A percentile compares a stretch with the other conserved stretches of the same genome.
phyloP scores from a whole-genome alignment of 2,329 filamentous ascomycete species.

The Phialophora tarda region DNA sequence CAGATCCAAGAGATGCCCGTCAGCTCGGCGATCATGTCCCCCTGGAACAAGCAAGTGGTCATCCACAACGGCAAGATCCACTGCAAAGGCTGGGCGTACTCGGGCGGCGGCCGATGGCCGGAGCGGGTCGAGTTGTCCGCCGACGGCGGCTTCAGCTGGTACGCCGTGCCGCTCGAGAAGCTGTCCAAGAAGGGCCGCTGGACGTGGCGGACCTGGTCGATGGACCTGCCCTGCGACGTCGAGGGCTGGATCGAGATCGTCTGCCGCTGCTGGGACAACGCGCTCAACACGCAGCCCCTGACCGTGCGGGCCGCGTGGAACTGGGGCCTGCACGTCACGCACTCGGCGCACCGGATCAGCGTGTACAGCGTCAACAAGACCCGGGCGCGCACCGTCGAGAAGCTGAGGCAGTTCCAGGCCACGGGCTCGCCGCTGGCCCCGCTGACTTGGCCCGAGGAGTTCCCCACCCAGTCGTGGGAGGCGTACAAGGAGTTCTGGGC shows the following conservation, averaged over 20 bases:
- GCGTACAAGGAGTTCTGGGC: conserved; percentile 45
- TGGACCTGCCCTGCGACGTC: conserved; percentile 65
- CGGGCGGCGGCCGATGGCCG: conserved; percentile 64
- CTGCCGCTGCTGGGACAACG: conserved; percentile 66
- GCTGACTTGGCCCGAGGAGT: conserved; percentile 43
- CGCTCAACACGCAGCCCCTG: conserved; percentile 65
- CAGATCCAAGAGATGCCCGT: conserved; percentile 76
- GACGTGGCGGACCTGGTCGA: conserved; percentile 69
- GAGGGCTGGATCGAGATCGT: conserved; percentile 67
- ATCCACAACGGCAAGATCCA: conserved; percentile 67
- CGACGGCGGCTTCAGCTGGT: conserved; percentile 70
- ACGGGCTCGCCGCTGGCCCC: conserved; percentile 43
- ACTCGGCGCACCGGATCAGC: conserved; percentile 47
- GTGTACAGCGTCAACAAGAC: conserved; percentile 53
- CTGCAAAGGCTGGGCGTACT: conserved; percentile 65
- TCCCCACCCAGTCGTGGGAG: conserved; percentile 41
- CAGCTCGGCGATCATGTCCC: conserved; percentile 69
- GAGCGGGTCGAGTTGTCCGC: conserved; percentile 67
- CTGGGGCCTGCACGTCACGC: conserved; percentile 50
- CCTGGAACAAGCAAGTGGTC: conserved; percentile 63
- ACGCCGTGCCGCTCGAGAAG: conserved; percentile 65
- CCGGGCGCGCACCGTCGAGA: conserved; percentile 39
- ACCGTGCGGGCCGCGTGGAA: conserved; percentile 61
- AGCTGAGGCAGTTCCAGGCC: conserved; percentile 43
- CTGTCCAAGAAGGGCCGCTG: conserved; percentile 66